Percentiles rank a stretch among this genome's conserved stretches.
Evolutionary conservation across 169 alveolate species (phyloP).

Genomic region (Plasmodium billcollinsi): DNA sequence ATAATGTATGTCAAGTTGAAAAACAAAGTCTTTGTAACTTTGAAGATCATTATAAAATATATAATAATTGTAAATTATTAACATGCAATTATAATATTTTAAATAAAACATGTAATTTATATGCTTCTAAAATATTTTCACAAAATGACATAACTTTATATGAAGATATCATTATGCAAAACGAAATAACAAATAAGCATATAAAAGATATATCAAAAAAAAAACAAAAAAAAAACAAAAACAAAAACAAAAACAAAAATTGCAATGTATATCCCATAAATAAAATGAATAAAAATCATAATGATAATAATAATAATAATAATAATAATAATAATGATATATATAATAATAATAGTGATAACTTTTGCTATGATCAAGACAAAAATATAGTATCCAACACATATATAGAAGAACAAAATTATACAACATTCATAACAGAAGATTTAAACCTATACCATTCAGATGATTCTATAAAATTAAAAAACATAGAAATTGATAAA

Average conservation of each 20-base stretch:
- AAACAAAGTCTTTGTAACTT: too few species aligned
- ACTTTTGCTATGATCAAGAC: background rate
- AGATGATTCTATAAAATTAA: background rate
- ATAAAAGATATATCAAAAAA: too few species aligned
- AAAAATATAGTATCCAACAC: background rate
- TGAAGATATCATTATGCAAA: too few species aligned
- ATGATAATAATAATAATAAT: background rate
- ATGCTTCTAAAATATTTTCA: too few species aligned
- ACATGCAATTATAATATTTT: slow-evolving; percentile 10
- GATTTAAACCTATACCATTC: background rate
- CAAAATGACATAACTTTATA: background rate
- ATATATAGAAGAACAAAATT: background rate
- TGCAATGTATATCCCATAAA: too few species aligned
- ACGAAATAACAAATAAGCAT: too few species aligned
- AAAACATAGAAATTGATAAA: background rate
- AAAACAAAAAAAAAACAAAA: background rate
- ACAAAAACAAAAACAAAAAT: background rate
- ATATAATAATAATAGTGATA: background rate
- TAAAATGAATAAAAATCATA: background rate
- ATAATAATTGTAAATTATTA: slow-evolving; percentile 16
- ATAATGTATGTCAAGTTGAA: too few species aligned
- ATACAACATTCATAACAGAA: background rate
- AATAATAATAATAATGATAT: background rate
- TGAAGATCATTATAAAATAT: background rate
- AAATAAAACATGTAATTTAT: slow-evolving; percentile 12